Base-by-base conservation (phyloP, 768 basidiomycete genomes). In the Holtermanniella nyarrowii region DNA sequence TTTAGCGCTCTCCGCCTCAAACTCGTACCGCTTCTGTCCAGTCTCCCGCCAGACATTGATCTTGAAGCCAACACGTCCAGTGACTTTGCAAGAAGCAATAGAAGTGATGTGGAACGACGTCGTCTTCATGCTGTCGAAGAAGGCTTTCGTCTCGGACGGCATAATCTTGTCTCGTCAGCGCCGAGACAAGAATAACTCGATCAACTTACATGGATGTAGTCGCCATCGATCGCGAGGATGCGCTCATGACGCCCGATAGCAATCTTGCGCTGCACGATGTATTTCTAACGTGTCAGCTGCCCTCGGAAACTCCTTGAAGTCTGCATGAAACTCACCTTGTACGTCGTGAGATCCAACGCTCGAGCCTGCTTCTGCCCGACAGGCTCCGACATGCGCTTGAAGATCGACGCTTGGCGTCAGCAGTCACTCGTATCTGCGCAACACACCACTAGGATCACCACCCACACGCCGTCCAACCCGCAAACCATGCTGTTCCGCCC, bases 161-260 rank as follows among this genome's bases (percentile, higher is more conserved):
- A 91, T 86, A 68, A 90, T 88, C 88, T 88, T 63, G 51, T 44
- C 52, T 42, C 20, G 18, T 56, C 37, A 46, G 37, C 22, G 46
- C 44, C 26, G 53, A 26, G 5, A 3, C 21, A 4, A 5, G 14
- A 0, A 10, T n/a, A 26, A 11, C 14, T 5, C 26, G 23, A 31
- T 13, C 26, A 24, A 51, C 61, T 55, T 53, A 88, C 87, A 67
- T 90, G 87, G 27, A 95, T 82, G 61, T 96, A 96, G 57, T 83
- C 86, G 3, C 90, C 90, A 69, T 99, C 95, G 55, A 97, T 87
- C 13, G 93, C 91, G 1, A 99, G 78, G 1, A 82, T 82, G 4
- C 91, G 82, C 66, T 93, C 88, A 60, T 90, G 89, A 20, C 88
- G 80, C 3, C 86, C 82, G 44, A 97, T 93, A 1, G 91, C 89